Percentiles rank a stretch among this genome's conserved stretches.
Evolutionary conservation across 352 stramenopile species (phyloP).

Genomic region (Pythium utonaiense): DNA sequence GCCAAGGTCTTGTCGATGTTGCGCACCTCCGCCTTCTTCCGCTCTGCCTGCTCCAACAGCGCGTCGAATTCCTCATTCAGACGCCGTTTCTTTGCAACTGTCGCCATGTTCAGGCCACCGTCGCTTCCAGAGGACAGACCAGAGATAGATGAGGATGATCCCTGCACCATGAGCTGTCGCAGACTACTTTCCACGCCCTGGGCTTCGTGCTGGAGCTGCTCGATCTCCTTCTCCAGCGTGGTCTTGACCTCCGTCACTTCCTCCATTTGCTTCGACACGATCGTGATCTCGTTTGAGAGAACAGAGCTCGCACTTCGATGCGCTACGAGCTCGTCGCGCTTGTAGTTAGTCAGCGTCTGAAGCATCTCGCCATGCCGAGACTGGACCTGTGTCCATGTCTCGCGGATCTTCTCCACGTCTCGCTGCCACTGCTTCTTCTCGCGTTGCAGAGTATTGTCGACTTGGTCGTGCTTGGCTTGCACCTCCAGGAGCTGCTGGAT

Average conservation of each 20-base stretch:
- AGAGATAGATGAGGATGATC: slow-evolving; percentile 18
- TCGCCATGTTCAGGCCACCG: slow-evolving; percentile 49
- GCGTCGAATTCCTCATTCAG: slow-evolving; percentile 81
- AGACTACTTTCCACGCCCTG: slow-evolving; percentile 49
- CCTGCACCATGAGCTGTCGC: slow-evolving; percentile 59
- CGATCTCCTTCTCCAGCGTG: slow-evolving; percentile 51
- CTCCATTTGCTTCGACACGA: slow-evolving; percentile 71
- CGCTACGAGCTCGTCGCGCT: slow-evolving; percentile 70
- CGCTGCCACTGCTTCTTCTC: slow-evolving; percentile 34
- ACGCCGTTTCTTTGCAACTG: slow-evolving; percentile 70
- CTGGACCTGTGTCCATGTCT: slow-evolving; percentile 34
- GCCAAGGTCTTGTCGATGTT: slow-evolving; percentile 60
- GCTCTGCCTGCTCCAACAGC: slow-evolving; percentile 68
- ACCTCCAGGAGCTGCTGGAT: slow-evolving; percentile 20
- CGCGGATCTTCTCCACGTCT: slow-evolving; percentile 27
- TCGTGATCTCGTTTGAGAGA: slow-evolving; percentile 69
- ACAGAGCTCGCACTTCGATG: slow-evolving; percentile 69
- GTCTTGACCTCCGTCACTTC: slow-evolving; percentile 66
- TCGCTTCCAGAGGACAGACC: slow-evolving; percentile 10
- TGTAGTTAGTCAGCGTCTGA: slow-evolving; percentile 76
- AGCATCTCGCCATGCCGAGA: slow-evolving; percentile 54
- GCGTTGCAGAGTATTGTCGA: slow-evolving; percentile 24
- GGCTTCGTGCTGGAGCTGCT: slow-evolving; percentile 53
- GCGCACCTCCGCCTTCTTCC: slow-evolving; percentile 57
- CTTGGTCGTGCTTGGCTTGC: slow-evolving; percentile 17